A percentile compares a stretch with the other conserved stretches of the same genome.
Evolutionary conservation across 2,329 filamentous ascomycete species (phyloP).

Genomic region (Penicillium sp.): DNA sequence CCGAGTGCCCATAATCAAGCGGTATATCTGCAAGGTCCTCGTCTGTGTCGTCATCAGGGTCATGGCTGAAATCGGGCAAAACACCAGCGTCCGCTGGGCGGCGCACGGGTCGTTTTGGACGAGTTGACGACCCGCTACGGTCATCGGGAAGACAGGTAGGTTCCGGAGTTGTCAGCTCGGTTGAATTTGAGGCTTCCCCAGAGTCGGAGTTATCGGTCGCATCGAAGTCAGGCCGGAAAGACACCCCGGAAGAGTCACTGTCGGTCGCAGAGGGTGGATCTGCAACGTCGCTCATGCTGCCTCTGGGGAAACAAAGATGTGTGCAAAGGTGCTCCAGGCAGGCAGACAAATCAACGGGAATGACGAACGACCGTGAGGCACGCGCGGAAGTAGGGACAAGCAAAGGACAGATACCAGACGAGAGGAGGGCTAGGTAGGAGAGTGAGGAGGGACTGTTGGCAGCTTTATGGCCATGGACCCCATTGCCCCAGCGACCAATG

Average conservation of each 20-base stretch:
- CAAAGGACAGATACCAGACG: no score
- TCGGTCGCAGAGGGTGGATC: no score
- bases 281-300: no score
- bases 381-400: no score
- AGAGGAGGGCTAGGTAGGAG: neutral
- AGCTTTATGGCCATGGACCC: neutral
- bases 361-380: no score
- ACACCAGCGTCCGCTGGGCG: neutral
- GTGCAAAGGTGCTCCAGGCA: no score
- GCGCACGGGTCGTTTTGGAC: neutral
- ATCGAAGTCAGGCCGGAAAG: no score
- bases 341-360: no score
- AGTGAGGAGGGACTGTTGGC: constrained; percentile 1
- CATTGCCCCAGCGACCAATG: neutral
- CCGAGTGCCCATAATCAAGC: constrained; percentile 13
- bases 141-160: constrained; percentile 2
- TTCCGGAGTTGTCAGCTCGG: neutral
- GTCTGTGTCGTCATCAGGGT: constrained; percentile 8
- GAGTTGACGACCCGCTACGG: neutral
- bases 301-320: no score
- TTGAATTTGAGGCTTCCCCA: no score
- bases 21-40: constrained; percentile 10
- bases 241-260: no score
- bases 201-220: no score
- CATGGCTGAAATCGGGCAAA: constrained; percentile 8